Percentiles rank a stretch among this genome's conserved stretches.
phyloP scores from a whole-genome alignment of 306 rosid species.

The Mimosa bimucronata region DNA sequence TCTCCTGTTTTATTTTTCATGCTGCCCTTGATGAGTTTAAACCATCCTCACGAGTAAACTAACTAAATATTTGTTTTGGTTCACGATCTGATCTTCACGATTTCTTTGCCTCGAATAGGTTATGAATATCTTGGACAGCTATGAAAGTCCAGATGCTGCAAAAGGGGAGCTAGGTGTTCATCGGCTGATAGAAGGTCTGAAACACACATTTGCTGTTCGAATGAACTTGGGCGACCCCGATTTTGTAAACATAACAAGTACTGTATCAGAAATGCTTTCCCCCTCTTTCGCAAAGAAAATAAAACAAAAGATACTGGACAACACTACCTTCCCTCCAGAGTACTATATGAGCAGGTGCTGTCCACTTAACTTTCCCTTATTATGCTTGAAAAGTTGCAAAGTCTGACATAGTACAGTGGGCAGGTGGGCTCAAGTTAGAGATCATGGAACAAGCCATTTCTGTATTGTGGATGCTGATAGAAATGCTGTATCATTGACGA shows the following conservation, averaged over 20 bases:
- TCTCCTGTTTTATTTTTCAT: conserved; percentile 17
- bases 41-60: neutral
- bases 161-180: conserved; percentile 79
- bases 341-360: conserved; percentile 70
- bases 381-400: conserved; percentile 18
- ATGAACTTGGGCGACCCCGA: conserved; percentile 95
- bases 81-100: conserved; percentile 9
- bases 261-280: conserved; percentile 68
- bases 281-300: conserved; percentile 67
- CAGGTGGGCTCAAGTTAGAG: conserved; percentile 97
- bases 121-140: conserved; percentile 70
- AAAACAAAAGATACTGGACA: conserved; percentile 69
- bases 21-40: neutral
- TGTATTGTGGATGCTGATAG: conserved; percentile 87
- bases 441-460: conserved; percentile 94
- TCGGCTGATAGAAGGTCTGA: conserved; percentile 80
- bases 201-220: conserved; percentile 75
- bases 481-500: conserved; percentile 86
- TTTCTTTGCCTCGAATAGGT: conserved; percentile 52
- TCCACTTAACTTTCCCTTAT: conserved; percentile 25
- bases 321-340: conserved; percentile 85
- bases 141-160: conserved; percentile 59
- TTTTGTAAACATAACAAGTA: conserved; percentile 51
- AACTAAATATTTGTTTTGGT: conserved; percentile 13
- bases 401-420: conserved; percentile 19